Conservation (phyloP, 257 asterid genomes). For the Nemophila menziesii region DNA sequence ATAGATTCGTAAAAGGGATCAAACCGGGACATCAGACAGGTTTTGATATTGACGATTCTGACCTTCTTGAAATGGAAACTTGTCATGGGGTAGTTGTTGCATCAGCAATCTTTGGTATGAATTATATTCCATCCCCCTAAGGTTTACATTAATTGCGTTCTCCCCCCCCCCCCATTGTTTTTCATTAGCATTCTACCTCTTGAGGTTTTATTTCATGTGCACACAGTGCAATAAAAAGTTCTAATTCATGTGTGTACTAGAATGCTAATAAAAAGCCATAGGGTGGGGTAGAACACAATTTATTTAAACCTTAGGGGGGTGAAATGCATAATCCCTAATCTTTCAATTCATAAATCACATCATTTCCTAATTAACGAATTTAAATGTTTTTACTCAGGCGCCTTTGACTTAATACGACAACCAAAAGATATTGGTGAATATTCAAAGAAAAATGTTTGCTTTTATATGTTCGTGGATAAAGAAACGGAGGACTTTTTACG, state of each 20-base stretch:
- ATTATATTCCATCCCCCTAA: no score
- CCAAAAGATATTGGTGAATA: conserved; percentile 72
- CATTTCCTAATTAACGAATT: conserved; percentile 17
- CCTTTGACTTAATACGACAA: conserved; percentile 74
- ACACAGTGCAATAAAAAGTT: no score
- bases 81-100: conserved; percentile 84
- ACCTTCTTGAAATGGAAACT: conserved; percentile 72
- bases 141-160: no score
- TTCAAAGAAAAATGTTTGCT: conserved; percentile 51
- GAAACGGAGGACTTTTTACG: conserved; percentile 50
- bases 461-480: conserved; percentile 80
- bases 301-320: no score
- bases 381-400: conserved; percentile 44
- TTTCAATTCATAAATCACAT: conserved; percentile 3
- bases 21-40: conserved; percentile 76
- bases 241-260: no score
- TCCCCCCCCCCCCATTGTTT: no score
- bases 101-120: conserved; percentile 83
- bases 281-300: no score
- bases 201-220: no score
- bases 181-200: no score
- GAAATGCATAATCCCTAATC: neutral
- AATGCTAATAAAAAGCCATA: no score
- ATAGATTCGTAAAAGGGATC: conserved; percentile 75
- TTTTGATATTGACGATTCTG: conserved; percentile 67